Base-by-base conservation (phyloP, 2,329 filamentous ascomycete species). In the Cladosporium phlei region DNA sequence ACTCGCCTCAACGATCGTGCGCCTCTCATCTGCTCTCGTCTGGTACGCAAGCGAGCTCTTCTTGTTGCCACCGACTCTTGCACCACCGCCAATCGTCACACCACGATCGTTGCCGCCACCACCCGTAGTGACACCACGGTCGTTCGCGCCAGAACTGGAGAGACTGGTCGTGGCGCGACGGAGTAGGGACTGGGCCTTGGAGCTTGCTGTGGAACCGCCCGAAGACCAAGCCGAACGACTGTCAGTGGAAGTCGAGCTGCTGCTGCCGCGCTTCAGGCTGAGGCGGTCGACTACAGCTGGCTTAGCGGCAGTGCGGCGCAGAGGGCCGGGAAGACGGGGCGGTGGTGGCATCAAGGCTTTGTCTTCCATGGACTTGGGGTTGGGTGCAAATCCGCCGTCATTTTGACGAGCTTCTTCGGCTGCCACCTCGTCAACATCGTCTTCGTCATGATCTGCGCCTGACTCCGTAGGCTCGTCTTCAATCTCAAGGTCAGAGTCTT, bases 101-200 rank as follows among this genome's bases (percentile, higher is more conserved):
- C 66, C 59, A 53, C 64, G 47, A 54, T 63, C 59, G 37, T 60
- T 64, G 14, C 54, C 50, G 5, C 27, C 37, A 2, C 30, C 16
- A 10, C 24, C 32, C 9, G 33, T 43, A 0, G 38, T 48, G 58
- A 57, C 22, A 57, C 55, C 3, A 55, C 53, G 27, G 14, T 48
- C 46, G 12, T 48, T 48, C 17, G 46, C 39, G 10, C 39, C 39
- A 10, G 29, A 14, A 12, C 40, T 12, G 29, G 37, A 34, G 4
- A 52, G 55, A 47, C 65, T 69, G 22, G 83, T 84, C 0, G 86
- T 91, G 4, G 86, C 85, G 22, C 85, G 78, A 20, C 86, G 79
- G 14, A 93, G 75, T 16, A 93, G 73, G 0, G 78, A 75, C 0
- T 87, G 86, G 1, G 86, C 78, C 56, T 79, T 82, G 75, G 88